Base-by-base conservation (phyloP, 2,329 filamentous ascomycete genomes). In the Penicillium expansum region DNA sequence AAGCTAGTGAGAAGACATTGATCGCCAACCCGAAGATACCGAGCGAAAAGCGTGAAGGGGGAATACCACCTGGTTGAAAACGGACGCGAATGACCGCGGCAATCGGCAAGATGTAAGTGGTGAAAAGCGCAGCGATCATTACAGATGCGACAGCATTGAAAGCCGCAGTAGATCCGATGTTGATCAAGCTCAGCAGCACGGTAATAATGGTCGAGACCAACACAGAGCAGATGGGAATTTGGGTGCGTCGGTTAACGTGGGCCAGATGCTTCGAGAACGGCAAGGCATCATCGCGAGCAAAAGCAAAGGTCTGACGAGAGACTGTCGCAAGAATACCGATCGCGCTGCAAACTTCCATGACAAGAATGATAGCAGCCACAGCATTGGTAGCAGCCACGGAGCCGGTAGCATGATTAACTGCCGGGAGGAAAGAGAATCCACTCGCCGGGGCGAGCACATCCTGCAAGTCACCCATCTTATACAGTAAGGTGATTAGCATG, bases 111-210 rank as follows among this genome's bases (percentile, higher is more conserved):
- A 83, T 75, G 63, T 84, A 84, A 18, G 79, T 81, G 20, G 76
- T 76, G 48, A 83, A 78, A 16, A 83, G 74, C 1, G 79, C 77
- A 33, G 75, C 78, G 49, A 82, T 74, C 27, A 77, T 77, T 13
- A 84, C 73, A 1, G 80, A 82, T n/a, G 80, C 75, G 59, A 83
- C 77, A 55, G 78, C 80, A 62, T 83, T 80, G 67, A 83, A 82
- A 5, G 80, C 82, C 7, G 76, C 74, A 2, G 74, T 69, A n/a
- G 77, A 82, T 38, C 78, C 80, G 54, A 83, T 77, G 68, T 80
- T 81, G 71, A 83, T 82, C 53, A 82, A 70, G 10, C 74, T 76
- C 14, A 76, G 70, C 9, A 80, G 66, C 10, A 71, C 64, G 32
- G 68, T 67, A 48, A 75, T 68, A n/a, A 65, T 60, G 4, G 69